Percentiles rank a stretch among this genome's conserved stretches.
Conservation (phyloP, 2,329 filamentous ascomycete species). For the Canariomyces notabilis region DNA sequence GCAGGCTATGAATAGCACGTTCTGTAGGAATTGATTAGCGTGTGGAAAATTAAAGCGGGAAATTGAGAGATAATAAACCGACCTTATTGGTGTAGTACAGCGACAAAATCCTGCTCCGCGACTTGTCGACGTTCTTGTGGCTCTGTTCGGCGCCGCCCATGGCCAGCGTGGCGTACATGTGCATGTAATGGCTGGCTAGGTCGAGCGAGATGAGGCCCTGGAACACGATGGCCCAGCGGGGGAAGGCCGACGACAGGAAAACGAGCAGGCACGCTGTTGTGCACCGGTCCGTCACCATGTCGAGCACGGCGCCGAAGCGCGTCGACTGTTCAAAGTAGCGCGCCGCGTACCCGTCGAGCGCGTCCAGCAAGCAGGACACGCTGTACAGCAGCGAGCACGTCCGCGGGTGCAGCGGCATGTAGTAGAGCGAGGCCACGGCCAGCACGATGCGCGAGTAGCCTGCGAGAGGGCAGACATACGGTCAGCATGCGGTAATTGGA, state of each 20-base stretch:
- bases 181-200: slow-evolving; percentile 94
- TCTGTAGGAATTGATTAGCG: slow-evolving; percentile 45
- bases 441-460: slow-evolving; percentile 75
- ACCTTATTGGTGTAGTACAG: slow-evolving; percentile 98
- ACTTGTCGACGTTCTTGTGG: slow-evolving; percentile 92
- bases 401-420: slow-evolving; percentile 97
- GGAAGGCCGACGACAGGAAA: slow-evolving; percentile 91
- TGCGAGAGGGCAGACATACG: slow-evolving; percentile 30
- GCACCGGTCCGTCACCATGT: slow-evolving; percentile 99
- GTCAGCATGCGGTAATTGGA: neutral
- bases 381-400: slow-evolving; percentile 90
- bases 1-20: slow-evolving; percentile 86
- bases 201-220: slow-evolving; percentile 90
- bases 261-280: slow-evolving; percentile 93
- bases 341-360: slow-evolving; percentile 90
- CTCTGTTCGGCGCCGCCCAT: slow-evolving; percentile 76
- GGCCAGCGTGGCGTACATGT: slow-evolving; percentile 93
- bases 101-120: slow-evolving; percentile 82
- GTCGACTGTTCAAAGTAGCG: slow-evolving; percentile 86
- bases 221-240: slow-evolving; percentile 89
- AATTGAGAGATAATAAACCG: slow-evolving; percentile 30
- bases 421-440: slow-evolving; percentile 89
- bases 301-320: slow-evolving; percentile 90
- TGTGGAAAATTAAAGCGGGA: neutral
- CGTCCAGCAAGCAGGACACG: slow-evolving; percentile 90